Base-by-base conservation (phyloP, 805 yeast genomes). In the Tetrapisispora pingtungensis region DNA sequence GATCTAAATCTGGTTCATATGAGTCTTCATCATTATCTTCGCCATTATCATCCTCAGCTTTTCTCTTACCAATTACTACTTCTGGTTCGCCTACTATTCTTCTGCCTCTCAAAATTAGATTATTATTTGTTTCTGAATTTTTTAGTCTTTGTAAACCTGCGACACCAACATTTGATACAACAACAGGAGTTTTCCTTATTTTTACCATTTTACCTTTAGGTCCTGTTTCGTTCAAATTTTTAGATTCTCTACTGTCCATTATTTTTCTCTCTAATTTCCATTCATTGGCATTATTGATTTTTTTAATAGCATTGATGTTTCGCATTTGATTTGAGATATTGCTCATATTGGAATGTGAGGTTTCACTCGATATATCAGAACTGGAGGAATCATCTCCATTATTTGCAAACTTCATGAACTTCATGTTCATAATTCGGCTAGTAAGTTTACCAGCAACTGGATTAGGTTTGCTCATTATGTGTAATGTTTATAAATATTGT, bases 381-480 rank as follows among this genome's bases (percentile, higher is more conserved):
- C 10, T 32, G 4, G 34, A n/a, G 2, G 30, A 36, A 7, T 57
- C 56, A 44, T 54, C 57, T 12, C 59, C 62, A 10, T 59, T 57
- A 31, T 64, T 71, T 13, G 73, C 75, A 28, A 71, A 60, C 38
- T 61, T 67, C 80, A 78, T 75, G 67, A 78, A 80, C 71, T 85
- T 86, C 96, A 86, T 86, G 74, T 81, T 82, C 78, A 81, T 69
- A 54, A 86, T 84, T 55, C 87, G 73, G 54, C 77, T 75, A 24
- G 93, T 82, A 46, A 78, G 65, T 39, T 62, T 60, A 14, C 65
- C 68, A 35, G 57, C 58, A 14, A 57, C 56, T 19, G 49, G 49
- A 35, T 50, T 51, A 14, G 36, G 31, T 38, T 33, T 34, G 15
- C 31, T 33, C 40, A 37, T 37, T 18, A 7, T 6, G n/a, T 3